Evolutionary conservation across 2,329 filamentous ascomycete genomes (phyloP), one percentile per base, ranked within the genome.

Genomic region (Magnaporthales sp.): DNA sequence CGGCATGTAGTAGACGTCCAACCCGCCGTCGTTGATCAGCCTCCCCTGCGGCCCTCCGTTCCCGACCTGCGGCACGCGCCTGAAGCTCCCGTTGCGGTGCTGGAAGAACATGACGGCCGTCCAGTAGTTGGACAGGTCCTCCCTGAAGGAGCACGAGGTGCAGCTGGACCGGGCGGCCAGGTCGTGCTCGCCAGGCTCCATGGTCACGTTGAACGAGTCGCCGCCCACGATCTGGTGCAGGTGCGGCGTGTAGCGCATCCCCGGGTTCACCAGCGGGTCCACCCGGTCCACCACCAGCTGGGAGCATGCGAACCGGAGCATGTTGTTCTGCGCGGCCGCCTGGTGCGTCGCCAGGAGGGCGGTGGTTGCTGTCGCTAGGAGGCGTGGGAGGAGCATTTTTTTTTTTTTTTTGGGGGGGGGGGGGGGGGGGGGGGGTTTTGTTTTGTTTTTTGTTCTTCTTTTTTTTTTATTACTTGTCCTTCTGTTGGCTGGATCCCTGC

Each of bases 61-160:
- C 70, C 78, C 78, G 67, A 77, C 74, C 72, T 81, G 79, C 30
- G 78, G 79, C 61, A 80, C 77, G 66, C 79, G 78, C 70, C 77
- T 75, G 72, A 77, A 80, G 66, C 75, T 77, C 66, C 79, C 79
- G 73, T 81, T 80, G 73, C 73, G 75, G 66, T 75, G 73, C 71
- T 78, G 76, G 76, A 78, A 80, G 75, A 80, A 80, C 76, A 81
- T 76, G 71, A 80, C 77, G 67, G 78, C 77, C 26, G 79, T 80
- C 79, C 79, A 81, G 76, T 81, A 80, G 77, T 81, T 81, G 73
- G 77, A 80, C 71, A 76, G 75, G 72, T 81, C 78, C 71, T 80
- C 75, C 67, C 72, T 73, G 73, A 81, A 80, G 58, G 72, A 78
- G 74, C 79, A 81, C 26, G 78, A 79, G 9, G 78, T 80, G 74